Percentiles rank a stretch among this genome's conserved stretches.
Evolutionary conservation across 2,329 filamentous ascomycete species (phyloP).

Genomic region (Stemphylium vesicarium): DNA sequence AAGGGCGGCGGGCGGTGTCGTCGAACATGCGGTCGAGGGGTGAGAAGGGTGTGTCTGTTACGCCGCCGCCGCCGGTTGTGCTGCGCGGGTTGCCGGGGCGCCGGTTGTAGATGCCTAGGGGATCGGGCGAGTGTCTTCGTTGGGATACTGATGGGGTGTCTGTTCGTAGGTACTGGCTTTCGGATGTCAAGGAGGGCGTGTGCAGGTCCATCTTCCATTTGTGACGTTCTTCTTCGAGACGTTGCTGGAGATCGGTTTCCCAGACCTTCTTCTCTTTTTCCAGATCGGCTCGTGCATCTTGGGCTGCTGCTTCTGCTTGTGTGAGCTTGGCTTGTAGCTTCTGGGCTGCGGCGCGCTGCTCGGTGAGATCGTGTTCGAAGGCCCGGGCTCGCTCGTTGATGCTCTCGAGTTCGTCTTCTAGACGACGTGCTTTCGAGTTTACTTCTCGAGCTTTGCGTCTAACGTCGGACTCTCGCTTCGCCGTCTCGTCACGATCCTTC

Average conservation of each 20-base stretch:
- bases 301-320: constrained; percentile 67
- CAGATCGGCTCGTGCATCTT: constrained; percentile 63
- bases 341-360: constrained; percentile 65
- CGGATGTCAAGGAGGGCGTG: constrained; percentile 34
- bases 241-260: constrained; percentile 64
- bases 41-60: constrained; percentile 38
- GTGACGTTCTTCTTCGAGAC: constrained; percentile 68
- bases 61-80: constrained; percentile 30
- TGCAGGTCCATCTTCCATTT: constrained; percentile 62
- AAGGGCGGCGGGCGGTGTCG: constrained; percentile 44
- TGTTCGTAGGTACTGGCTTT: constrained; percentile 41
- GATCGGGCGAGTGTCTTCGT: constrained; percentile 51
- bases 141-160: constrained; percentile 47
- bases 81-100: constrained; percentile 36
- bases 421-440: constrained; percentile 69
- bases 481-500: constrained; percentile 87
- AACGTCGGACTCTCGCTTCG: constrained; percentile 82
- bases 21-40: constrained; percentile 47
- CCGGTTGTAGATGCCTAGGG: constrained; percentile 38
- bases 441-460: constrained; percentile 87
- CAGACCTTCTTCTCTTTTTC: constrained; percentile 65
- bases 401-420: constrained; percentile 84
- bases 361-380: constrained; percentile 68
- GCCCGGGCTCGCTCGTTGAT: constrained; percentile 68
- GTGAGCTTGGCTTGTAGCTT: constrained; percentile 69